Evolutionary conservation across 176 grass and related monocot genomes (phyloP).

Genomic region (Carex littledalei): DNA sequence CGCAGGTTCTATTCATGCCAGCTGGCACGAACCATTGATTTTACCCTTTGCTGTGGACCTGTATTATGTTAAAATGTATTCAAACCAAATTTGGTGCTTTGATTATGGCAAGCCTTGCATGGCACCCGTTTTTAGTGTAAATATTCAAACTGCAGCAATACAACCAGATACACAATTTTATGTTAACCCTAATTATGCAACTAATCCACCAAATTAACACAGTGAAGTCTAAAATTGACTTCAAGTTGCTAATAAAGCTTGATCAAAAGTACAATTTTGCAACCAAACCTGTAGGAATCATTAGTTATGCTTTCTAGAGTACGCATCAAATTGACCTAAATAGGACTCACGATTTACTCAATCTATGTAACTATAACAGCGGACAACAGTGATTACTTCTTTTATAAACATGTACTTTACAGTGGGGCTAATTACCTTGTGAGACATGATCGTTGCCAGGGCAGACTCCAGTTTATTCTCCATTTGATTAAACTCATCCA

Average conservation of each 20-base stretch:
- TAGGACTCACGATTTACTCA: not conserved
- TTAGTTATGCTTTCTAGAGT: not conserved
- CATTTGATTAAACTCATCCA: not conserved
- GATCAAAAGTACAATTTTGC: not conserved
- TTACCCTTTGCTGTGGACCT: not conserved
- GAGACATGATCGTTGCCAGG: not conserved
- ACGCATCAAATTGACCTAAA: not conserved
- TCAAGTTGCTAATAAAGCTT: not conserved
- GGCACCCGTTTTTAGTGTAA: not conserved
- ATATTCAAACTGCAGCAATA: not conserved
- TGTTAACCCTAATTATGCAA: not conserved
- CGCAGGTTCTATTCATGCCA: not conserved
- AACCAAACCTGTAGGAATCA: not conserved
- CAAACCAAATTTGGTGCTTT: not conserved
- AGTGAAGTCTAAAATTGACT: not conserved
- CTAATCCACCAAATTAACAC: not conserved
- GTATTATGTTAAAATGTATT: not conserved
- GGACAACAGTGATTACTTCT: not conserved
- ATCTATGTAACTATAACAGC: not conserved
- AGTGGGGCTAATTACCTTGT: not conserved
- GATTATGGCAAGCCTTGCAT: not conserved
- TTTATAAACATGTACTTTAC: not conserved
- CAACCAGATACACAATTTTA: not conserved
- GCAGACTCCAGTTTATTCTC: not conserved
- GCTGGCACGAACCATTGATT: not conserved